phyloP scores from a whole-genome alignment of 1,284 basidiomycete species.

The Lentinula novae-zelandiae region DNA sequence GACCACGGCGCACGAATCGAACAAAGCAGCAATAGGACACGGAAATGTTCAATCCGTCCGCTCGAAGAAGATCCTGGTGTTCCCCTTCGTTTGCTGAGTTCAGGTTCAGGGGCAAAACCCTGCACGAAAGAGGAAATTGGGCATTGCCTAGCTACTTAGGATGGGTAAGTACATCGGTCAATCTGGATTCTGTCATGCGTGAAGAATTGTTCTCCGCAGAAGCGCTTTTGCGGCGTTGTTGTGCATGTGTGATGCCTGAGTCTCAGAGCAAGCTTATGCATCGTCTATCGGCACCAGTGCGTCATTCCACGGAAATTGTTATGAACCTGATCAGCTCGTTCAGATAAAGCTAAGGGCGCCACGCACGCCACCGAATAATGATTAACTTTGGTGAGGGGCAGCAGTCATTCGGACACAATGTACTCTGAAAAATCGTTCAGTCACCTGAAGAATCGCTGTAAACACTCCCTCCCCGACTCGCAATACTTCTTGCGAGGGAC shows the following conservation, averaged over 20 bases:
- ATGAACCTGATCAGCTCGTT: not conserved
- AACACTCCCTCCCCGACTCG: not conserved
- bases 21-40: not conserved
- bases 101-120: not conserved
- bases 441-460: not conserved
- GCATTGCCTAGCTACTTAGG: not conserved
- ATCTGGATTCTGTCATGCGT: not conserved
- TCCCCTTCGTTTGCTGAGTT: not conserved
- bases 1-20: not conserved
- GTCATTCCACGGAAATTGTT: conserved; percentile 4
- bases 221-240: not conserved
- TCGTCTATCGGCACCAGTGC: not conserved
- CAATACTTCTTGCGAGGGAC: not conserved
- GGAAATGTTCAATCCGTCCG: not conserved
- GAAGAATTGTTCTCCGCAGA: not conserved
- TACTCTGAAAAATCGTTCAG: too few species aligned
- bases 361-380: not conserved
- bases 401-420: too few species aligned
- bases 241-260: not conserved
- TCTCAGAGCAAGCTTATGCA: not conserved
- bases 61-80: not conserved
- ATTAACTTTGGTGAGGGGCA: not conserved
- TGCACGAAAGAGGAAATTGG: not conserved
- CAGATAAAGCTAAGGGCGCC: not conserved
- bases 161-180: not conserved